Base-by-base conservation (phyloP, 2,329 filamentous ascomycete species). In the Neoarthrinium moseri region DNA sequence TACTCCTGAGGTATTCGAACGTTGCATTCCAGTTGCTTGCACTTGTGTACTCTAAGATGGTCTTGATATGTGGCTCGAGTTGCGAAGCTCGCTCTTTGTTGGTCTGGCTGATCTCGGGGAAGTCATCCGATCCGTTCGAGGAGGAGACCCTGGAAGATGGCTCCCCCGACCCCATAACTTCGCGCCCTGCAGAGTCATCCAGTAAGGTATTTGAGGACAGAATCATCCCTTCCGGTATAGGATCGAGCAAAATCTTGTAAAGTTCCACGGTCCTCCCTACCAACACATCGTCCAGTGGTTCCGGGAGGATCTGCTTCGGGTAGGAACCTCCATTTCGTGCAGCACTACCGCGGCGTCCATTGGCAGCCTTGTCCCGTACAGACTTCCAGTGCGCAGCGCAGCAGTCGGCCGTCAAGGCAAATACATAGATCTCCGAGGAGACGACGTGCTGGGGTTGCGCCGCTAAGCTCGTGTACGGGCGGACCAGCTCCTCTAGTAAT, bases 401-500 rank as follows among this genome's bases (percentile, higher is more conserved):
- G 59, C 83, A 87, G 56, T 86, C 82, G 58, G 82, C 80, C 27
- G 83, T 72, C 33, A 87, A 68, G 38, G 78, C 74, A 40, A 86
- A 64, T n/a, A 86, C 68, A 55, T 83, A 86, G 38, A 83, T 68
- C 60, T 87, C 83, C 15, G 84, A 86, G 37, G 80, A 72, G 24
- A 86, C 66, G 42, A 87, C 72, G 57, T 84, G 79, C 29, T 72
- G 67, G 2, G 82, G 81, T 54, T 83, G 81, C 18, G 69, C 65
- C 36, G 72, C 63, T 45, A 79, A 66, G 39, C 58, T 64, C 50
- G 73, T 73, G 58, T 80, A 81, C 4, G 79, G 75, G 40, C 74
- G 74, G 22, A 71, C 67, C 30, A 85, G 70, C 29, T 83, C 79
- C 59, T 84, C 80, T 36, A 85, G 71, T 5, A 84, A 65, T 30